Evolutionary conservation across 495 filamentous ascomycete genomes (phyloP).

Genomic region (Pseudoneurospora amorphoporcata): DNA sequence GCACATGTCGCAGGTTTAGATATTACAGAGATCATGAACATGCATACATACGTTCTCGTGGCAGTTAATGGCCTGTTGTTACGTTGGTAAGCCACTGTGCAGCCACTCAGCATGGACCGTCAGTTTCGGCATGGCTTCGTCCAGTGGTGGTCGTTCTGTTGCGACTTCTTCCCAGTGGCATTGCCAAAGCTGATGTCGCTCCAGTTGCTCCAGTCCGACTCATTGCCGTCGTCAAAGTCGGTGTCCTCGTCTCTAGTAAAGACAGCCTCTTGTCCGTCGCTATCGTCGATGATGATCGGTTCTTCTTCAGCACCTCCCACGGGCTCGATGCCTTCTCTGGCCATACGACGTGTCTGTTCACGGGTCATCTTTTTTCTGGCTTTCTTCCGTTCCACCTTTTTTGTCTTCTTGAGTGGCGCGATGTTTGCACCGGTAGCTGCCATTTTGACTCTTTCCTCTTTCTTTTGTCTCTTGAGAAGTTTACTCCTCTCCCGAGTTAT

Average conservation of each 20-base stretch:
- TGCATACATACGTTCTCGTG: background rate
- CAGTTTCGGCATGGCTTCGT: background rate
- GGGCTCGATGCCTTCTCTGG: background rate
- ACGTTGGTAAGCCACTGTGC: background rate
- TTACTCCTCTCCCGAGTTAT: background rate
- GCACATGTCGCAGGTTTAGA: background rate
- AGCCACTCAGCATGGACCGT: background rate
- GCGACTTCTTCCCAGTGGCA: background rate
- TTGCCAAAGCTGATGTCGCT: background rate
- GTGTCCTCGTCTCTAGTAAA: constrained; percentile 4
- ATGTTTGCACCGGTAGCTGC: background rate
- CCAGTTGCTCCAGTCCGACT: constrained; percentile 4
- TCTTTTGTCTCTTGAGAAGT: background rate
- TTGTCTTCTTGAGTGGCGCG: background rate
- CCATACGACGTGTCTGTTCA: background rate
- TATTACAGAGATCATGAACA: background rate
- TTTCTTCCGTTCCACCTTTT: background rate
- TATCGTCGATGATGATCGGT: constrained; percentile 2
- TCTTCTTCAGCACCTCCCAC: background rate
- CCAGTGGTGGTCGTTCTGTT: background rate
- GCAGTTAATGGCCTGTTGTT: background rate
- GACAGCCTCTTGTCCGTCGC: background rate
- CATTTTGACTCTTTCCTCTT: background rate
- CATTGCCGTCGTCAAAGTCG: constrained; percentile 2
- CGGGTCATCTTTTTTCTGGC: background rate